These are phyloP conservation scores for Candida quercuum DNA, from an alignment of 805 yeast species.

Conservation along the genomic window DNA sequence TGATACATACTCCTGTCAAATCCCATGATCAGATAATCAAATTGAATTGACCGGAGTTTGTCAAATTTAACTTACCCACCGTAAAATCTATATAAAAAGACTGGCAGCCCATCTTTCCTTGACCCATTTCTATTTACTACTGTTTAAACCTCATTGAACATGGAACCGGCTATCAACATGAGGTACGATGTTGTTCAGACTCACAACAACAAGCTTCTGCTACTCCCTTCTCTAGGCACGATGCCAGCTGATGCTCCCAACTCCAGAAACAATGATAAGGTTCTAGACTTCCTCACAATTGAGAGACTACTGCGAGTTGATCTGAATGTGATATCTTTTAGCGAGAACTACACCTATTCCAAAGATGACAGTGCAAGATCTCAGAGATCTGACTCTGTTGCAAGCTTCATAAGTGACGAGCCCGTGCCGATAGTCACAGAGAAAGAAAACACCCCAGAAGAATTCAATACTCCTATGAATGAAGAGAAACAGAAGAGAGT, in stretches of 20 bases:
- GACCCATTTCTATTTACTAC: neutral
- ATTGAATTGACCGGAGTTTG: no score
- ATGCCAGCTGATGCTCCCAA: no score
- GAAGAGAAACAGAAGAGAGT: neutral
- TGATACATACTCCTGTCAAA: no score
- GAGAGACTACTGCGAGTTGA: constrained; percentile 1
- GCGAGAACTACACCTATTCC: neutral
- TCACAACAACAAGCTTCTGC: neutral
- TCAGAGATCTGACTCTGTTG: no score
- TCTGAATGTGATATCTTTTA: neutral
- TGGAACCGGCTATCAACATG: neutral
- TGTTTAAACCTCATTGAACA: neutral
- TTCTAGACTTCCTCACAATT: neutral
- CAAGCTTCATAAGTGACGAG: no score
- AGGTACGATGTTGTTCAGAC: neutral
- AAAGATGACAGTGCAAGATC: neutral
- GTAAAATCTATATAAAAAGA: no score
- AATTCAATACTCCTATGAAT: neutral
- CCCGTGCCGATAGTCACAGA: no score
- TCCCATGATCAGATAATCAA: no score
- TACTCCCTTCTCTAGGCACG: neutral
- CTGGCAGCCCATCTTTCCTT: no score
- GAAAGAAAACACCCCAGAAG: no score
- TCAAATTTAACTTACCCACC: no score
- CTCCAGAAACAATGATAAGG: neutral